Conservation (phyloP, 371 early-diverging fungal species). For the Syncephalastrum contaminatum region DNA sequence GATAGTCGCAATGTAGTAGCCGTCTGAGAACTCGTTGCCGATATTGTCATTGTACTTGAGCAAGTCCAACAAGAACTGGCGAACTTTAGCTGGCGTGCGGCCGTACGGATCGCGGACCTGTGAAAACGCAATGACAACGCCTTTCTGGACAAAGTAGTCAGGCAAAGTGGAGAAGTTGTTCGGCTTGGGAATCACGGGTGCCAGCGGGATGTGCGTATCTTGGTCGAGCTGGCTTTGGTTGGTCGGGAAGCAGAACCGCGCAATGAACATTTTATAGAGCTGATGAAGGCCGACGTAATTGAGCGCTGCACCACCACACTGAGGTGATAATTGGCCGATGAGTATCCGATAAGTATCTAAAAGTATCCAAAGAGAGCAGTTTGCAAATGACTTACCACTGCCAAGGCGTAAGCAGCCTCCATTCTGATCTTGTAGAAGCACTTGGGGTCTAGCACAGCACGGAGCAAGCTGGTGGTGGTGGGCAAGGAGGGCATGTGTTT, state of each 20-base stretch:
- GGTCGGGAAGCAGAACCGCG: conserved; percentile 69
- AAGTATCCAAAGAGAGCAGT: too few relatives aligned
- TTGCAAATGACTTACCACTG: conserved; percentile 52
- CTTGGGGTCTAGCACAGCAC: conserved; percentile 80
- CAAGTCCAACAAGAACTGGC: conserved; percentile 72
- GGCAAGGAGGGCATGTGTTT: conserved; percentile 64
- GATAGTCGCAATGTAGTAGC: conserved; percentile 73
- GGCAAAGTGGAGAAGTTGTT: conserved; percentile 83
- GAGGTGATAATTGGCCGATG: background rate
- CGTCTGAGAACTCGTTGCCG: conserved; percentile 84
- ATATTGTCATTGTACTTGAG: conserved; percentile 91
- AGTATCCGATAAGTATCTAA: too few relatives aligned
- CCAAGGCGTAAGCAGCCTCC: conserved; percentile 87
- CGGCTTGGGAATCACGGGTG: conserved; percentile 70
- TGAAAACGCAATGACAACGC: conserved; percentile 74
- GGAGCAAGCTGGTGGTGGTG: conserved; percentile 73
- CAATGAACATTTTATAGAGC: conserved; percentile 73
- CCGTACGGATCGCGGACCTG: conserved; percentile 66
- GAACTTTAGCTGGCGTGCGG: conserved; percentile 63
- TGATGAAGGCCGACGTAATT: conserved; percentile 77
- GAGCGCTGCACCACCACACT: conserved; percentile 21
- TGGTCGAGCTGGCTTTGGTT: conserved; percentile 16
- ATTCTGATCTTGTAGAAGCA: conserved; percentile 91
- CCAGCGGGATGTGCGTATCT: conserved; percentile 45
- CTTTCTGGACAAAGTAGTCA: conserved; percentile 91